phyloP scores from a whole-genome alignment of 2,329 filamentous ascomycete genomes.

The Penicillium sp. region DNA sequence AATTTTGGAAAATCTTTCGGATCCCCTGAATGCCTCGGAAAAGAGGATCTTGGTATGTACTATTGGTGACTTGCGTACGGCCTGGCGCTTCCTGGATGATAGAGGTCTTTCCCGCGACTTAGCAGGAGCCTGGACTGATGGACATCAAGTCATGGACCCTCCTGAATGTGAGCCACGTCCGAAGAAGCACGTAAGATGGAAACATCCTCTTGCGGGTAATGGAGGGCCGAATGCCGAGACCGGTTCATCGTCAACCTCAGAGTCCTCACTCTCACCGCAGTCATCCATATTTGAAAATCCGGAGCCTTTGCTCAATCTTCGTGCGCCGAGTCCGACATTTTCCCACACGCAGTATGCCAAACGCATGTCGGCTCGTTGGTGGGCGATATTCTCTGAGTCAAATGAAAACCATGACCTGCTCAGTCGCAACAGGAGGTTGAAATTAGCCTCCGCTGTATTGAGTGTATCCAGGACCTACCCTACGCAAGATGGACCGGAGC shows the following conservation, averaged over 20 bases:
- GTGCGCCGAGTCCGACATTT: neutral
- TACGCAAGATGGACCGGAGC: neutral
- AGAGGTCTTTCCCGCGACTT: constrained; percentile 23
- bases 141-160: neutral
- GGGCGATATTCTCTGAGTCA: neutral
- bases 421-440: neutral
- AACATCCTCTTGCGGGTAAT: neutral
- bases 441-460: neutral
- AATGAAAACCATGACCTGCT: neutral
- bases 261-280: too few relatives aligned
- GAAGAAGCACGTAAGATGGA: constrained; percentile 15
- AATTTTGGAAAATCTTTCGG: constrained; percentile 15
- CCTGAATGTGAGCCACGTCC: neutral
- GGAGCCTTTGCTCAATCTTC: neutral
- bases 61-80: constrained; percentile 25
- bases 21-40: constrained; percentile 3
- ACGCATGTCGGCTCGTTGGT: neutral
- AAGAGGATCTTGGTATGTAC: constrained; percentile 27
- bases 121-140: constrained; percentile 29
- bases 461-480: neutral
- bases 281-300: neutral
- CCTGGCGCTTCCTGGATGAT: constrained; percentile 27
- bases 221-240: neutral
- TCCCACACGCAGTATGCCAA: too few relatives aligned
- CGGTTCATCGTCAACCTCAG: too few relatives aligned